These are phyloP conservation scores for Starmerella riodocensis DNA, from an alignment of 805 yeast genomes.

Conservation along the genomic window DNA sequence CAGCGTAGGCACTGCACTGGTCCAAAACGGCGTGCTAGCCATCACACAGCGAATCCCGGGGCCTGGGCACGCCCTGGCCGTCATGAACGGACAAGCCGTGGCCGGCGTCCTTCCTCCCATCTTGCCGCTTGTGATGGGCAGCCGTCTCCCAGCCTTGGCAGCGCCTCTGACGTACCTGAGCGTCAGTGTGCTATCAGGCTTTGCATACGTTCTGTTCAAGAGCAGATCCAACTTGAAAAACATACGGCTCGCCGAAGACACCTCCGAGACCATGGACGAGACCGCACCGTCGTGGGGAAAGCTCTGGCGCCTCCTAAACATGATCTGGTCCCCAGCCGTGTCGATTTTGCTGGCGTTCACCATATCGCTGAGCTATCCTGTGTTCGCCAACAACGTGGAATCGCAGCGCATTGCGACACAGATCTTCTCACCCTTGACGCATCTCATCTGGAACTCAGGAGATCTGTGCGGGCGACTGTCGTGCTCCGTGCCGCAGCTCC, in stretches of 20 bases:
- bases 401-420: conserved; percentile 33
- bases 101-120: conserved; percentile 87
- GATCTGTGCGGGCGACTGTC: conserved; percentile 66
- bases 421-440: conserved; percentile 62
- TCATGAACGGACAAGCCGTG: conserved; percentile 88
- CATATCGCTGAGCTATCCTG: conserved; percentile 71
- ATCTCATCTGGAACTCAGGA: conserved; percentile 78
- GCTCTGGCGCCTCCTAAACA: conserved; percentile 1
- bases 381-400: conserved; percentile 63
- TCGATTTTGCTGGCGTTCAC: conserved; percentile 64
- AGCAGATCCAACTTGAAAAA: conserved; percentile 9
- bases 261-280: conserved; percentile 1
- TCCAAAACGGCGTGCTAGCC: conserved; percentile 87
- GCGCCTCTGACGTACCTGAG: conserved; percentile 29
- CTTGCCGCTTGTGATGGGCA: conserved; percentile 40
- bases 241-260: conserved; percentile 12
- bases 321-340: conserved; percentile 44
- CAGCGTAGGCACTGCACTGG: conserved; percentile 62
- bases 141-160: conserved; percentile 42
- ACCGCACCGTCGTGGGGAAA: conserved; percentile 1
- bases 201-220: conserved; percentile 9
- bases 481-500: conserved; percentile 38
- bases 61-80: conserved; percentile 33
- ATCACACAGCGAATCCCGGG: conserved; percentile 45
- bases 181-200: conserved; percentile 13